Conservation (phyloP, 83 land plant species). For the Picea abies region DNA sequence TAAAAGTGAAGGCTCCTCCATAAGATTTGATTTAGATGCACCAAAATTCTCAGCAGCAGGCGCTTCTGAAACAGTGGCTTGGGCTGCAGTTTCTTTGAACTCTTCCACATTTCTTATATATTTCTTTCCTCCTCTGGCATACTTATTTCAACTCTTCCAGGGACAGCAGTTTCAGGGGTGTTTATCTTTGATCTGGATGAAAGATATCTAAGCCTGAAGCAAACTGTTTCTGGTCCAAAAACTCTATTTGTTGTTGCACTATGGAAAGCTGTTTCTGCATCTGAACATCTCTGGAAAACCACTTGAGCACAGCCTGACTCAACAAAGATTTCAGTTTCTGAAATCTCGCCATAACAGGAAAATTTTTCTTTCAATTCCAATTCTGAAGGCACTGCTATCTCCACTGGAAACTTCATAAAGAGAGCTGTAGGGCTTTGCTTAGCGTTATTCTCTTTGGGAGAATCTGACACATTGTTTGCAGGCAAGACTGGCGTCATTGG, state of each 20-base stretch:
- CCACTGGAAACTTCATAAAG: constrained; percentile 38
- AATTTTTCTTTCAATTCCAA: constrained; percentile 48
- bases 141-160: neutral
- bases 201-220: constrained; percentile 50
- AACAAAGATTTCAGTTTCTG: constrained; percentile 41
- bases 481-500: neutral
- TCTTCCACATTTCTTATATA: neutral
- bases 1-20: neutral
- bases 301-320: constrained; percentile 51
- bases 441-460: constrained; percentile 14
- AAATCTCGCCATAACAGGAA: constrained; percentile 45
- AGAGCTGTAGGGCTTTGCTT: constrained; percentile 48
- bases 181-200: constrained; percentile 10
- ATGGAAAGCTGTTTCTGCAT: constrained; percentile 69
- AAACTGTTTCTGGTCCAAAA: constrained; percentile 57
- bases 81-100: neutral
- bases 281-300: constrained; percentile 45
- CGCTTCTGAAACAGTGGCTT: neutral
- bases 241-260: constrained; percentile 46
- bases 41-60: neutral
- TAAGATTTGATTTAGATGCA: neutral
- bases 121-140: neutral
- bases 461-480: constrained; percentile 3
- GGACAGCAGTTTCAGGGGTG: constrained; percentile 11
- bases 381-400: constrained; percentile 49